Conservation (phyloP, 2,329 filamentous ascomycete genomes). For the Claviceps sp. region DNA sequence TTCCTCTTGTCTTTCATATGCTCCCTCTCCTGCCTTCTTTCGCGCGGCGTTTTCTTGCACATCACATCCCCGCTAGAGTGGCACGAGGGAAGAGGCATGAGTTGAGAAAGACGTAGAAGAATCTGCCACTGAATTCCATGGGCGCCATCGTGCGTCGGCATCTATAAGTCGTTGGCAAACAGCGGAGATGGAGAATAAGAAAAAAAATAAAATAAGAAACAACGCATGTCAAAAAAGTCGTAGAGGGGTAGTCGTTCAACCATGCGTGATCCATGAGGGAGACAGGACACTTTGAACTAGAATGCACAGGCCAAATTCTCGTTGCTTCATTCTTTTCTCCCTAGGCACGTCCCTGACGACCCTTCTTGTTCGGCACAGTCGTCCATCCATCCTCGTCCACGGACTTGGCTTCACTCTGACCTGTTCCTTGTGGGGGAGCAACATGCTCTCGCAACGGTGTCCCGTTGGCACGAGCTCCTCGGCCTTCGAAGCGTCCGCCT, state of each 20-base stretch:
- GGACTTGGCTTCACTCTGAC: slow-evolving; percentile 17
- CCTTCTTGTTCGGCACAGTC: slow-evolving; percentile 32
- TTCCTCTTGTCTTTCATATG: not conserved
- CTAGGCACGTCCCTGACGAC: slow-evolving; percentile 20
- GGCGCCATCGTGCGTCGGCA: slow-evolving; percentile 18
- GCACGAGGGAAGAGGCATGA: not conserved
- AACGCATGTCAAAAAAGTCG: slow-evolving; percentile 13
- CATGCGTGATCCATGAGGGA: not conserved
- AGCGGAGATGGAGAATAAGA: not conserved
- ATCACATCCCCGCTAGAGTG: not conserved
- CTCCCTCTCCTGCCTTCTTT: not conserved
- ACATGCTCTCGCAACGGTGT: slow-evolving; percentile 22
- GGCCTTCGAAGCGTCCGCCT: slow-evolving; percentile 30
- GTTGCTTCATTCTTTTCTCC: slow-evolving; percentile 12
- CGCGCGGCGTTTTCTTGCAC: no score
- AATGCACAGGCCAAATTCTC: slow-evolving; percentile 19
- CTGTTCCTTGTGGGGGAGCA: slow-evolving; percentile 17
- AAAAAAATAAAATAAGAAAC: slow-evolving; percentile 7
- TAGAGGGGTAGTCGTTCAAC: slow-evolving; percentile 3
- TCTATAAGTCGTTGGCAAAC: slow-evolving; percentile 18
- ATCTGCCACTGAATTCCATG: slow-evolving; percentile 8
- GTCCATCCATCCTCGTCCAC: slow-evolving; percentile 52
- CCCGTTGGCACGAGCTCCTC: slow-evolving; percentile 35
- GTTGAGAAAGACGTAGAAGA: slow-evolving; percentile 2
- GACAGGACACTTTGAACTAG: slow-evolving; percentile 6